These are phyloP conservation scores for Chalara sp. DNA, from an alignment of 2,329 filamentous ascomycete species.

Conservation along the genomic window DNA sequence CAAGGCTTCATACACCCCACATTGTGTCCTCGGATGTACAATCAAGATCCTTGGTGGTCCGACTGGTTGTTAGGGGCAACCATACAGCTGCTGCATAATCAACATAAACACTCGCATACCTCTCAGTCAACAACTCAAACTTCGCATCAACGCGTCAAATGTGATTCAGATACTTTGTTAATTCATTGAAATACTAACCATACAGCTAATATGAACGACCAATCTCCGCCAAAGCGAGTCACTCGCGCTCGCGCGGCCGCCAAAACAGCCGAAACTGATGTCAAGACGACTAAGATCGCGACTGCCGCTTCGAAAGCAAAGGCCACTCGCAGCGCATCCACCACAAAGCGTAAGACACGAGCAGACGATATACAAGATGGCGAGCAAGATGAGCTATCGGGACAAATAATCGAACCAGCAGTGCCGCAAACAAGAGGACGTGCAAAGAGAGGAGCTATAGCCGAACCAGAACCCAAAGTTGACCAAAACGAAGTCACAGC, in stretches of 20 bases:
- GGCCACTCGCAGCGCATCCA: slow-evolving; percentile 25
- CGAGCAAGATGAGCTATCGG: slow-evolving; percentile 22
- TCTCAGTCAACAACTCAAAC: not conserved
- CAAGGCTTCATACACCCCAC: no score
- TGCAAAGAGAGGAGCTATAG: slow-evolving; percentile 34
- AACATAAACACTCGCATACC: no score
- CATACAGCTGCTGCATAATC: no score
- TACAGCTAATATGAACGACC: slow-evolving; percentile 37
- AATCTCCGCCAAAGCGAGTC: slow-evolving; percentile 52
- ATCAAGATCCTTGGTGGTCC: no score
- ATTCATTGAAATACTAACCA: slow-evolving; percentile 6
- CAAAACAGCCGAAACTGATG: slow-evolving; percentile 30
- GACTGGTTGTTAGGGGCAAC: no score
- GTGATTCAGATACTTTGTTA: not conserved
- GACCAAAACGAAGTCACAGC: slow-evolving; percentile 10
- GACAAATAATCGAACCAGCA: slow-evolving; percentile 17
- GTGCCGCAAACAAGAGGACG: slow-evolving; percentile 36
- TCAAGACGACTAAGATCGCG: slow-evolving; percentile 39
- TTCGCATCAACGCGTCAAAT: not conserved
- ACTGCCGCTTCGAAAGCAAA: slow-evolving; percentile 40
- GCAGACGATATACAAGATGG: slow-evolving; percentile 33
- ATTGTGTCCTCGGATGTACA: no score
- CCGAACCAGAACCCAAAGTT: slow-evolving; percentile 11
- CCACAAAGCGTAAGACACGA: slow-evolving; percentile 48
- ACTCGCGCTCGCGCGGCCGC: slow-evolving; percentile 44